Conservation (phyloP, 2,329 filamentous ascomycete species). For the Hysterium pulicare region DNA sequence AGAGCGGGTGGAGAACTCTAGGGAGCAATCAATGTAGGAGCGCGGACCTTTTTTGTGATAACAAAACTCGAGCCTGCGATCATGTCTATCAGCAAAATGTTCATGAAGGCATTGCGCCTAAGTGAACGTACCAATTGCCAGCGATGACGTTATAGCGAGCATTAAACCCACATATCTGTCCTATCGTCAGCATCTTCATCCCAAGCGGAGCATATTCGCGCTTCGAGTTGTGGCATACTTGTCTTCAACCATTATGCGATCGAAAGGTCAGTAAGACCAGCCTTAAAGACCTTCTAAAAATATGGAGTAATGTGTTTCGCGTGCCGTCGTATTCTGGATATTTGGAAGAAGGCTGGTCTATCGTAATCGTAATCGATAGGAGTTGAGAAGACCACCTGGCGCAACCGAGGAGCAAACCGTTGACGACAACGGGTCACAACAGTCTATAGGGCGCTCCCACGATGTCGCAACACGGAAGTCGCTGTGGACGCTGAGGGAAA, state of each 20-base stretch:
- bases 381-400: constrained; percentile 6
- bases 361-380: constrained; percentile 12
- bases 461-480: constrained; percentile 1
- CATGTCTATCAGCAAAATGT: not conserved
- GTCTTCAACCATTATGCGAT: constrained; percentile 36
- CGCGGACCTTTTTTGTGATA: constrained; percentile 90
- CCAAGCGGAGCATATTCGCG: constrained; percentile 2
- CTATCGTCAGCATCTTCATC: constrained; percentile 19
- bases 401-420: not conserved
- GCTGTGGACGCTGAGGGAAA: constrained; percentile 6
- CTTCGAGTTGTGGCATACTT: constrained; percentile 31
- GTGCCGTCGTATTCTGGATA: not conserved
- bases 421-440: too few relatives aligned
- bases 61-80: constrained; percentile 85
- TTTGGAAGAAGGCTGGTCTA: not conserved
- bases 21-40: not conserved
- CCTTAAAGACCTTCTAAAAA: not conserved
- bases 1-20: not conserved
- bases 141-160: constrained; percentile 39
- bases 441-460: too few relatives aligned
- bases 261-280: constrained; percentile 9
- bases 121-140: constrained; percentile 33
- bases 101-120: too few relatives aligned
- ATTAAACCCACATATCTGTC: constrained; percentile 40
- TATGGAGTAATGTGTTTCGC: not conserved